Evolutionary conservation across 2,329 filamentous ascomycete genomes (phyloP), one percentile per base, ranked within the genome.

Genomic region (Clarireedia hainanense): DNA sequence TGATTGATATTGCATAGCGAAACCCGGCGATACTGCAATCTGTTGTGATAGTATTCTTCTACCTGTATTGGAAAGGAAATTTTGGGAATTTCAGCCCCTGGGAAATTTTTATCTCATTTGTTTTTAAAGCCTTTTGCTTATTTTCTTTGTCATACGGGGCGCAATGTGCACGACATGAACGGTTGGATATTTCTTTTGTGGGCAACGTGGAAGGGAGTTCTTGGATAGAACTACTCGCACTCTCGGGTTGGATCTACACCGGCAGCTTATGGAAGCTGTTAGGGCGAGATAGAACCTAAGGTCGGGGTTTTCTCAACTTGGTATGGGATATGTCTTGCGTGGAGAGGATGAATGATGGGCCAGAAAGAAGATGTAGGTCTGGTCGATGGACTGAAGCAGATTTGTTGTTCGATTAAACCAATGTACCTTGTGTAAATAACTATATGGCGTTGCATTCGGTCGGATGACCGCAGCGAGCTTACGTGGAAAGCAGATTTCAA

Each of bases 1-100:
- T 52, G 54, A 26, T 42, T 52, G 27, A 43, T 36, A 40, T 51
- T 52, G 40, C 48, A 52, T 52, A 47, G 48, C 42, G 36, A 52
- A 56, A 52, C 43, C 52, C 23, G 45, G 48, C 52, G 47, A 50
- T 24, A 45, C 27, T 43, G 20, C 47, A 40, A 50, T 53, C 46
- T 47, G 40, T 48, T 52, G 37, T 45, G 37, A 49, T 49, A 43
- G 42, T 52, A 34, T 34, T 34, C 30, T 34, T 34, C 30, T 34
- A 57, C 47, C 36, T 56, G 46, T 54, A 55, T 51, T 55, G 52
- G 52, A 55, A 45, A 55, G 27, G 47, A 37, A 45, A 50, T 37
- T 50, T 55, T 45, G 27, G 47, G 46, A 34, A 40, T 5, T 49
- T 27, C 45, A 48, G 34, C 50, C 37, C 43, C 14, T 36, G 46